Percentiles rank a stretch among this genome's conserved stretches.
These are phyloP conservation scores for Solanum bulbocastanum DNA, from an alignment of 257 asterid species.

Conservation along the genomic window DNA sequence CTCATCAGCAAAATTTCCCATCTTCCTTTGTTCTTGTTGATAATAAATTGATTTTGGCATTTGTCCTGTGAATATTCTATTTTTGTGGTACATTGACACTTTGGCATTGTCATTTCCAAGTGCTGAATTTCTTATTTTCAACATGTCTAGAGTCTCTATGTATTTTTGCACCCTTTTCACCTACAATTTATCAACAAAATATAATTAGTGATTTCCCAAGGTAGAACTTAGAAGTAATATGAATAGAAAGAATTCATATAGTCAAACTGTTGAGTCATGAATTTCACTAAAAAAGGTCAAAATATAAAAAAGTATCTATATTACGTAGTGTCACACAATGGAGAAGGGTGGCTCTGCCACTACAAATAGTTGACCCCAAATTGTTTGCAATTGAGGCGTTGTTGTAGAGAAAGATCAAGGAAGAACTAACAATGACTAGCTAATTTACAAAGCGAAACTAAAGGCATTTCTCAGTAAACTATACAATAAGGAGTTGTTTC, in stretches of 20 bases:
- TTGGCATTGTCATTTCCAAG: slow-evolving; percentile 13
- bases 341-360: background rate
- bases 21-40: slow-evolving; percentile 25
- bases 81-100: slow-evolving; percentile 18
- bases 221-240: background rate
- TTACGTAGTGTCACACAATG: background rate
- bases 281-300: background rate
- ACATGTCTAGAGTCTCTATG: slow-evolving; percentile 68
- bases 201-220: background rate
- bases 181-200: slow-evolving; percentile 18
- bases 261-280: background rate
- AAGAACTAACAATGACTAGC: too few species aligned
- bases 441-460: background rate
- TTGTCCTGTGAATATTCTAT: slow-evolving; percentile 11
- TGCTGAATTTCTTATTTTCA: slow-evolving; percentile 49
- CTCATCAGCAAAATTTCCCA: slow-evolving; percentile 20
- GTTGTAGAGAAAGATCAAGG: too few species aligned
- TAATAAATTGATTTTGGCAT: slow-evolving; percentile 16
- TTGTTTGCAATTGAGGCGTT: background rate
- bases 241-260: background rate
- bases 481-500: background rate
- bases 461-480: background rate
- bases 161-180: slow-evolving; percentile 86
- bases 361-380: background rate
- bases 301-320: background rate